Evolutionary conservation across 2,329 filamentous ascomycete species (phyloP).

Genomic region (Aureobasidium sp.): DNA sequence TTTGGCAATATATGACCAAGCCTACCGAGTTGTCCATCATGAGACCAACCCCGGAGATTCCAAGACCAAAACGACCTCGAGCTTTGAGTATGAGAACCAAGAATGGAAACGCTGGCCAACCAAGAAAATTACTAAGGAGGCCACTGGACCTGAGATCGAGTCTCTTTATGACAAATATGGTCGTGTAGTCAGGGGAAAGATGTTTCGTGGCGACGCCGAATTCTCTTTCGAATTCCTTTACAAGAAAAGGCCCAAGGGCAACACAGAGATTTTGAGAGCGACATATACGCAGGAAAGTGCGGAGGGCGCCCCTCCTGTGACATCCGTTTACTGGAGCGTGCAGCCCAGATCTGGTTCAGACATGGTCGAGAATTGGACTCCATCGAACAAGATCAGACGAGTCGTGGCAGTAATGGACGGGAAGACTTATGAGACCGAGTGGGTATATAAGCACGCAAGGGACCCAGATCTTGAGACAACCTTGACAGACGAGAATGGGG

Average conservation of each 20-base stretch:
- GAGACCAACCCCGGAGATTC: conserved; percentile 9
- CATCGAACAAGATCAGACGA: conserved; percentile 17
- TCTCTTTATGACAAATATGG: conserved; percentile 17
- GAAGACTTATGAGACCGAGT: conserved; percentile 16
- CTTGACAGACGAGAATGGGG: conserved; percentile 13
- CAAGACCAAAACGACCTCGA: not conserved
- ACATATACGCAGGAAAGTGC: conserved; percentile 12
- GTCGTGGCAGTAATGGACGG: conserved; percentile 13
- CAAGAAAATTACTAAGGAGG: conserved; percentile 10
- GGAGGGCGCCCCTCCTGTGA: not conserved
- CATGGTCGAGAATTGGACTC: conserved; percentile 17
- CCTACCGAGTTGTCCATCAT: conserved; percentile 13
- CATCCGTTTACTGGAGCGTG: conserved; percentile 18
- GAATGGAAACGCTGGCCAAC: conserved; percentile 17
- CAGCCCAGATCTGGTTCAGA: conserved; percentile 18
- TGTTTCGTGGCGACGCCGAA: conserved; percentile 10
- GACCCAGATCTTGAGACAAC: conserved; percentile 17
- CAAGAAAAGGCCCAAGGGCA: conserved; percentile 16
- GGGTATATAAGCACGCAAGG: conserved; percentile 18
- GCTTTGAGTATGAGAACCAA: conserved; percentile 15
- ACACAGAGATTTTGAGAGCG: conserved; percentile 15
- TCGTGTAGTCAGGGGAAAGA: conserved; percentile 15
- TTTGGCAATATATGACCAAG: conserved; percentile 15
- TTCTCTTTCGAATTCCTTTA: conserved; percentile 18
- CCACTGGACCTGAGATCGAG: conserved; percentile 1